Percentiles rank a stretch among this genome's conserved stretches.
Conservation (phyloP, 495 filamentous ascomycete species). For the Neurospora sp. region DNA sequence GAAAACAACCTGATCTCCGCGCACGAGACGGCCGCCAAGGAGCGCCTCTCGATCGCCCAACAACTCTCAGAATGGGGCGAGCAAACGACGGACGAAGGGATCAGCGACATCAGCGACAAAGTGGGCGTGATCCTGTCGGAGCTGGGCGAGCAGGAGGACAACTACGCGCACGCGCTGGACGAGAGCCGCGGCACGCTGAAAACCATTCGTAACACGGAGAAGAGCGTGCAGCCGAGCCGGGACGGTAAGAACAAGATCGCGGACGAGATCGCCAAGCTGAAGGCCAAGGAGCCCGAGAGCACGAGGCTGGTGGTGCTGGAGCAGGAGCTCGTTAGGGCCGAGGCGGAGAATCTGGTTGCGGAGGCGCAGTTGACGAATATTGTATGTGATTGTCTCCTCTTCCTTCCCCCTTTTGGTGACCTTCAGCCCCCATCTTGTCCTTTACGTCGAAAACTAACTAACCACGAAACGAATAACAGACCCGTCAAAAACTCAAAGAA, state of each 20-base stretch:
- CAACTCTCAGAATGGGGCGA: conserved; percentile 98
- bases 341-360: conserved; percentile 90
- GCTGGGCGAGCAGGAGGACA: conserved; percentile 84
- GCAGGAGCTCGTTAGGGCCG: conserved; percentile 90
- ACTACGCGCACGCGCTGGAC: conserved; percentile 77
- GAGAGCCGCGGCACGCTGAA: conserved; percentile 73
- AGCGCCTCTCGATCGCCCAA: conserved; percentile 70
- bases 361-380: conserved; percentile 95
- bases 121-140: conserved; percentile 84
- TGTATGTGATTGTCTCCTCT: conserved; percentile 34
- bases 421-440: background rate
- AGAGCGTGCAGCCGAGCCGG: conserved; percentile 80
- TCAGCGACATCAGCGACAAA: conserved; percentile 89
- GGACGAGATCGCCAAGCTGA: conserved; percentile 84
- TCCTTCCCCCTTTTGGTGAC: background rate
- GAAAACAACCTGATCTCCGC: conserved; percentile 75
- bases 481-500: conserved; percentile 86
- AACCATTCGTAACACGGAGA: conserved; percentile 85
- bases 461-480: conserved; percentile 35
- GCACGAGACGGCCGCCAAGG: conserved; percentile 71
- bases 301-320: conserved; percentile 69
- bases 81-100: conserved; percentile 69
- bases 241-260: conserved; percentile 74
- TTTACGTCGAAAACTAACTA: background rate
- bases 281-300: conserved; percentile 77